Percentiles rank a stretch among this genome's conserved stretches.
Evolutionary conservation across 495 filamentous ascomycete species (phyloP).

Genomic region (Parathielavia appendiculata): DNA sequence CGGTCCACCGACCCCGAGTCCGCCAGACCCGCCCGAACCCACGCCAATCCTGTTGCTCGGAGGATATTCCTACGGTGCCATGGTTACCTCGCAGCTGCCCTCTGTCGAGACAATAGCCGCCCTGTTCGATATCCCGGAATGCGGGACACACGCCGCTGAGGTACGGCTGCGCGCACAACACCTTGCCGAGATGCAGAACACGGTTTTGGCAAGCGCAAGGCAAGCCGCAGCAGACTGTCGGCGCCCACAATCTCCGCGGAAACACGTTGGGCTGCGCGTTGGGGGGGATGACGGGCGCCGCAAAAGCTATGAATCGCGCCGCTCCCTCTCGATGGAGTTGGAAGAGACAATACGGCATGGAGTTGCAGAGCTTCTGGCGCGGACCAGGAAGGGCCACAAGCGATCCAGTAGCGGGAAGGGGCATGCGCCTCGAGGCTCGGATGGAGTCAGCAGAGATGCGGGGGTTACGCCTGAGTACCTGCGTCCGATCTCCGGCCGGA

Average conservation of each 20-base stretch:
- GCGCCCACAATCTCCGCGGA: slow-evolving; percentile 26
- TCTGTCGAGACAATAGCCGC: slow-evolving; percentile 51
- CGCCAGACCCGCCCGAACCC: background rate
- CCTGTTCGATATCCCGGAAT: slow-evolving; percentile 48
- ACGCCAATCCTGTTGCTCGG: slow-evolving; percentile 53
- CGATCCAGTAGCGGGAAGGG: slow-evolving; percentile 10
- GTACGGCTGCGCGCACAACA: slow-evolving; percentile 62
- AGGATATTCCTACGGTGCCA: slow-evolving; percentile 89
- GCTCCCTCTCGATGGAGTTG: slow-evolving; percentile 26
- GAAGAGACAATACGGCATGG: slow-evolving; percentile 40
- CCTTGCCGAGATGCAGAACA: slow-evolving; percentile 52
- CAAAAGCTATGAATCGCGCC: slow-evolving; percentile 29
- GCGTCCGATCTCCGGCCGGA: slow-evolving; percentile 23
- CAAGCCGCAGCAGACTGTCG: slow-evolving; percentile 23
- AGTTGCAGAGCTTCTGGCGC: slow-evolving; percentile 37
- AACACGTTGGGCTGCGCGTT: slow-evolving; percentile 33
- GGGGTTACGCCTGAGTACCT: slow-evolving; percentile 19
- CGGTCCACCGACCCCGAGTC: slow-evolving; percentile 9
- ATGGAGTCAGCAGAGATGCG: background rate
- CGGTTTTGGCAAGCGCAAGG: slow-evolving; percentile 28
- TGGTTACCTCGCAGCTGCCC: slow-evolving; percentile 71
- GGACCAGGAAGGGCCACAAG: slow-evolving; percentile 25
- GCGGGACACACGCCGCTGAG: slow-evolving; percentile 54
- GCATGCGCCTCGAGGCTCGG: slow-evolving; percentile 12
- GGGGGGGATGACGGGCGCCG: slow-evolving; percentile 38